Conservation (phyloP, 441 rosid genomes). For the Corymbia citriodora region DNA sequence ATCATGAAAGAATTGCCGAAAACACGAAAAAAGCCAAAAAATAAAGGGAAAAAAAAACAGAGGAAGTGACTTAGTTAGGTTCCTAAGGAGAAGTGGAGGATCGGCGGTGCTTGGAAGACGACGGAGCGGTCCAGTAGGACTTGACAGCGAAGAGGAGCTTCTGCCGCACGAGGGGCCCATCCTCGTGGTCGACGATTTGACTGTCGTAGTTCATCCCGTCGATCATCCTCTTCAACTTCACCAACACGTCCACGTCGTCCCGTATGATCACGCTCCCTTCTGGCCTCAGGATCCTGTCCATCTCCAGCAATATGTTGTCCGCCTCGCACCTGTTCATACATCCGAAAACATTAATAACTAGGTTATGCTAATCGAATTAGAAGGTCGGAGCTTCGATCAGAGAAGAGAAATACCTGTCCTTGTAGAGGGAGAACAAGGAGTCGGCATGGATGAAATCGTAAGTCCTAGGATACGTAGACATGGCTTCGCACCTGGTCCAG, state of each 20-base stretch:
- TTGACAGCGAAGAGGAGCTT: conserved; percentile 67
- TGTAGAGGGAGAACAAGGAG: conserved; percentile 38
- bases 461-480: conserved; percentile 91
- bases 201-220: conserved; percentile 48
- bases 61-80: not conserved
- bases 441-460: conserved; percentile 76
- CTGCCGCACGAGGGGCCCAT: conserved; percentile 54
- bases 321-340: conserved; percentile 32
- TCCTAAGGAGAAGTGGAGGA: not conserved
- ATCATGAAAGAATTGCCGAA: not conserved
- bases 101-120: not conserved
- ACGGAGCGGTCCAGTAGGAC: conserved; percentile 42
- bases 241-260: conserved; percentile 48
- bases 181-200: conserved; percentile 56
- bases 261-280: conserved; percentile 57
- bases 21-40: not conserved
- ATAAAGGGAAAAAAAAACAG: no score
- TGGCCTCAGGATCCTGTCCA: conserved; percentile 61
- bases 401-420: not conserved
- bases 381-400: not conserved
- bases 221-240: conserved; percentile 42
- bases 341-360: not conserved
- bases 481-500: conserved; percentile 75
- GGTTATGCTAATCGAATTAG: not conserved
- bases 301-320: conserved; percentile 55